Conservation (phyloP, 139 green algal genomes). For the Chlamydomonas eustigma region DNA sequence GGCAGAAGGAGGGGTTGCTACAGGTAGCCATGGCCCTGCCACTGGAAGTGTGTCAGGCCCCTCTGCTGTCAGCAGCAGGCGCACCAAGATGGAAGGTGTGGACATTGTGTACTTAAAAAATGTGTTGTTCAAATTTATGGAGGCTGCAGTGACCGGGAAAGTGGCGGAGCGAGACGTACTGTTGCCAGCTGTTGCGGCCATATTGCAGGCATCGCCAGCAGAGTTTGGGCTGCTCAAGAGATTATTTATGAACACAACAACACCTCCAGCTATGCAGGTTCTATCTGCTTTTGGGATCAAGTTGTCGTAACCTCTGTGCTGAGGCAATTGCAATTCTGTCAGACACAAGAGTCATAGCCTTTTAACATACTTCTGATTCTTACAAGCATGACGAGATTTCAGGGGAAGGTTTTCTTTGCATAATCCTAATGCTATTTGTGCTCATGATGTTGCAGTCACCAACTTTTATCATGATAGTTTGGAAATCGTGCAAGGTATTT, state of each 20-base stretch:
- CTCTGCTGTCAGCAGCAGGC: not conserved
- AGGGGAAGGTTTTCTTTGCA: not conserved
- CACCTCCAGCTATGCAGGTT: constrained; percentile 11
- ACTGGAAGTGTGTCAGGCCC: not conserved
- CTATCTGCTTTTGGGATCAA: constrained; percentile 15
- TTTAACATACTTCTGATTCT: too few relatives aligned
- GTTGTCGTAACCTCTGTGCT: not conserved
- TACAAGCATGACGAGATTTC: too few relatives aligned
- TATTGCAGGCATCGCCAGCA: constrained; percentile 29
- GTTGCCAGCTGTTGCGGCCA: constrained; percentile 55
- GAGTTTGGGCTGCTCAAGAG: constrained; percentile 16
- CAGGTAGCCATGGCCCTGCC: too few relatives aligned
- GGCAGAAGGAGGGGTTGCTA: too few relatives aligned
- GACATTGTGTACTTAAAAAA: constrained; percentile 70
- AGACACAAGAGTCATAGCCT: not conserved
- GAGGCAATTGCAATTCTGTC: too few relatives aligned
- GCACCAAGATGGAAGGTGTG: constrained; percentile 16
- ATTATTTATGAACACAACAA: constrained; percentile 12
- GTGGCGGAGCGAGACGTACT: constrained; percentile 48
- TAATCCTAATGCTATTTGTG: not conserved
- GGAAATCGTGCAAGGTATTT: not conserved
- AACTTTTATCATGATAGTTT: not conserved
- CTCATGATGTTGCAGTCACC: not conserved
- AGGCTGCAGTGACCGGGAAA: constrained; percentile 35
- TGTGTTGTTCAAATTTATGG: constrained; percentile 68